These are phyloP conservation scores for Aspergillus hiratsukae DNA, from an alignment of 2,329 filamentous ascomycete species.

Conservation along the genomic window DNA sequence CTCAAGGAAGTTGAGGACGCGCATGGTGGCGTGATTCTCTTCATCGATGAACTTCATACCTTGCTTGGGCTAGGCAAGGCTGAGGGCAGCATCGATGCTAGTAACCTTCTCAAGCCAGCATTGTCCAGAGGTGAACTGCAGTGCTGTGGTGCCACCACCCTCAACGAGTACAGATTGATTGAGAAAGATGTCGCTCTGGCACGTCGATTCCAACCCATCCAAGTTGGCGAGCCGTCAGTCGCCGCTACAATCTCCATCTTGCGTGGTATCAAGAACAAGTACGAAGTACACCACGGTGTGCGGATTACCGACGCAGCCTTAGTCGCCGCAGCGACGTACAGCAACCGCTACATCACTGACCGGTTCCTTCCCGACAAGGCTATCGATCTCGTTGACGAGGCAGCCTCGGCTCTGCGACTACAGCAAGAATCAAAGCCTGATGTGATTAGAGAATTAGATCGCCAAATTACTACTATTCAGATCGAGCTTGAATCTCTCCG, in stretches of 20 bases:
- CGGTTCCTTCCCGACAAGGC: constrained; percentile 95
- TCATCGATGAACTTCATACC: constrained; percentile 92
- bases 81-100: constrained; percentile 94
- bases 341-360: constrained; percentile 94
- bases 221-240: constrained; percentile 87
- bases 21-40: constrained; percentile 84
- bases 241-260: constrained; percentile 93
- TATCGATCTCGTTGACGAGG: constrained; percentile 94
- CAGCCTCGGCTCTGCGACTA: constrained; percentile 79
- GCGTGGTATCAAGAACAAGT: constrained; percentile 93
- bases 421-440: constrained; percentile 98
- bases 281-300: constrained; percentile 95
- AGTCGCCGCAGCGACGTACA: constrained; percentile 86
- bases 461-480: constrained; percentile 94
- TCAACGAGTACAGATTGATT: constrained; percentile 87
- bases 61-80: constrained; percentile 89
- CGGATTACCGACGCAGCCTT: constrained; percentile 88
- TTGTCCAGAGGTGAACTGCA: constrained; percentile 90
- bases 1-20: constrained; percentile 87
- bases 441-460: constrained; percentile 84
- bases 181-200: constrained; percentile 95
- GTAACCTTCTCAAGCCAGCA: constrained; percentile 88
- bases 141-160: constrained; percentile 89
- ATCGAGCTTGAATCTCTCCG: constrained; percentile 92
- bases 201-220: constrained; percentile 86